These are phyloP conservation scores for Incumbomyces lentus DNA, from an alignment of 2,329 filamentous ascomycete species.

Conservation along the genomic window DNA sequence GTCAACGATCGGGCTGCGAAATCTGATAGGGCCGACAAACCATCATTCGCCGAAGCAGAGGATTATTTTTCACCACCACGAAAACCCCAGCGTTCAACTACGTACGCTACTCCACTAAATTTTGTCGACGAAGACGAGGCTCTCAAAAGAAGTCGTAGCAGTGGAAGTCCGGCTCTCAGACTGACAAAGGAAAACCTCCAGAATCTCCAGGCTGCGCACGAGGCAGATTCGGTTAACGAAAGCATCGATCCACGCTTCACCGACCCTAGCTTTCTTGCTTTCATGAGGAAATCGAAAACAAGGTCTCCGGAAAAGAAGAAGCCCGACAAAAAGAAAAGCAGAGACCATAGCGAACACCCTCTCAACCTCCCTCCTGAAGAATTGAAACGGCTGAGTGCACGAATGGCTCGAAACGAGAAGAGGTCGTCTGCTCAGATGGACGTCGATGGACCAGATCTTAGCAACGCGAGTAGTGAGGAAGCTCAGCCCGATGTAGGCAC, in stretches of 20 bases:
- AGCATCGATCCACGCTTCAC: slow-evolving; percentile 2
- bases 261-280: slow-evolving; percentile 5
- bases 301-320: slow-evolving; percentile 14
- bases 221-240: slow-evolving; percentile 3
- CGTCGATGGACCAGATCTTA: slow-evolving; percentile 41
- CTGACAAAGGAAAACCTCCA: slow-evolving; percentile 19
- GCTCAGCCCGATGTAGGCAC: slow-evolving; percentile 6
- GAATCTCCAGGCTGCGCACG: slow-evolving; percentile 12
- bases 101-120: slow-evolving; percentile 16
- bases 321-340: slow-evolving; percentile 17
- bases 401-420: slow-evolving; percentile 35
- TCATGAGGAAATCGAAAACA: slow-evolving; percentile 20
- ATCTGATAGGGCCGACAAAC: background rate
- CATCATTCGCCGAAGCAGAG: slow-evolving; percentile 2
- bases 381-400: slow-evolving; percentile 61
- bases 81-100: slow-evolving; percentile 11
- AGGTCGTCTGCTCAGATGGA: slow-evolving; percentile 60
- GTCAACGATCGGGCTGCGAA: slow-evolving; percentile 1
- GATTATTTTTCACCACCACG: slow-evolving; percentile 7
- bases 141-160: slow-evolving; percentile 8
- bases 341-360: slow-evolving; percentile 48
- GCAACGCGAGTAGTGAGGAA: slow-evolving; percentile 10
- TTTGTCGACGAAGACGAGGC: slow-evolving; percentile 13
- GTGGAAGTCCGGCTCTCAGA: slow-evolving; percentile 2
- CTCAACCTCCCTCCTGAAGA: slow-evolving; percentile 86